Base-by-base conservation (phyloP, 495 filamentous ascomycete species). In the Ramalina peruviana region DNA sequence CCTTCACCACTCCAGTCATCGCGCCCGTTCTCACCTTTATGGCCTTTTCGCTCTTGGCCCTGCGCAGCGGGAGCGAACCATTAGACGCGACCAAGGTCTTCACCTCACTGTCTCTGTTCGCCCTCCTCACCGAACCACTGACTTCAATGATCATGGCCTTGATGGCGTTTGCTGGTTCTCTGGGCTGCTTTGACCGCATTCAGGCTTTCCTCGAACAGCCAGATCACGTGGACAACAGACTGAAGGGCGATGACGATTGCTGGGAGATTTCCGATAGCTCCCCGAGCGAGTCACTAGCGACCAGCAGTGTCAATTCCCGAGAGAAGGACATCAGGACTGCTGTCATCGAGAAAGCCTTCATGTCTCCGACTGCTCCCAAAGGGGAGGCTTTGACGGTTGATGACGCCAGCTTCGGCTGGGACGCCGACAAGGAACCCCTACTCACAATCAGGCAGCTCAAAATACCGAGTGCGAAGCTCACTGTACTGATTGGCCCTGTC, bases 71-170 rank as follows among this genome's bases (percentile, higher is more conserved):
- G 13, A 36, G 37, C 12, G 57, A 58, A 40, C 70, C 67, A 3
- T 58, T 81, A 21, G 70, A 70, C 40, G 73, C 72, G 5, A 63
- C 73, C 2, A 67, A 62, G 25, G 68, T 74, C 1, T 82, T 77
- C 58, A 82, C 80, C 0, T 71, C 80, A 0, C 52, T 83, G 3
- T 77, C 79, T 0, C 72, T 83, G 1, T 77, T 83, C 48, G 64
- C 73, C 0, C 68, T 85, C 6, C 60, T 85, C 16, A 64, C 77
- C 1, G 65, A 69, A 9, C 81, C 81, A 1, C 63, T 82, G 1
- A 54, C 68, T 6, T 65, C 58, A 3, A 55, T 84, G n/a, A 75
- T 85, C 38, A 74, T 76, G 65, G 65, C 65, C 6, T 56, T 83
- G 5, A 73, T 77, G 46, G 58, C 55, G 6, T 68, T 81, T 26